Conservation (phyloP, 768 basidiomycete genomes). For the Phlebiopsis flavidoalba region DNA sequence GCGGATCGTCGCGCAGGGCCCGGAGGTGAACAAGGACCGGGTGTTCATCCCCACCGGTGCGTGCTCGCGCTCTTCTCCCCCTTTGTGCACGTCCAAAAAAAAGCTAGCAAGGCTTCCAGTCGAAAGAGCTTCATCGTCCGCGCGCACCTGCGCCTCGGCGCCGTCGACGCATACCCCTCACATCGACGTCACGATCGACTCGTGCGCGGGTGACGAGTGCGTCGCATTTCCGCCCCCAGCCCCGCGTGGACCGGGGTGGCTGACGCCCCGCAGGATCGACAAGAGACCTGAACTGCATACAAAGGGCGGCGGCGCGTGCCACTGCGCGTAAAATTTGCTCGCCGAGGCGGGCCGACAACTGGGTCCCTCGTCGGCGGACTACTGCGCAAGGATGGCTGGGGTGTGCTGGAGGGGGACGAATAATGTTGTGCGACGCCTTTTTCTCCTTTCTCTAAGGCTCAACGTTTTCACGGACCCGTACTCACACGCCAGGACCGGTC, state of each 20-base stretch:
- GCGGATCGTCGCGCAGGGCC: slow-evolving; percentile 81
- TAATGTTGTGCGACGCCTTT: no score
- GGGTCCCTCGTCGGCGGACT: slow-evolving; percentile 92
- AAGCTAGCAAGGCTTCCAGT: slow-evolving; percentile 70
- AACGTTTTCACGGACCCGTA: no score
- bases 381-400: slow-evolving; percentile 95
- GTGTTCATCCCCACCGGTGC: slow-evolving; percentile 87
- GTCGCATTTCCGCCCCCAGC: no score
- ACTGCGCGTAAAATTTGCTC: slow-evolving; percentile 95
- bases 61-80: slow-evolving; percentile 11
- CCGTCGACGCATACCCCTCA: slow-evolving; percentile 83
- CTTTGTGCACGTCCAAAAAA: neutral
- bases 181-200: slow-evolving; percentile 96
- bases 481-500: no score
- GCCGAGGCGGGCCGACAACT: slow-evolving; percentile 94
- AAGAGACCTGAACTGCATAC: slow-evolving; percentile 82
- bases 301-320: slow-evolving; percentile 97
- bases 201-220: slow-evolving; percentile 96
- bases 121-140: slow-evolving; percentile 90
- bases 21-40: slow-evolving; percentile 67
- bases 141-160: slow-evolving; percentile 73
- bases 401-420: no score
- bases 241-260: no score
- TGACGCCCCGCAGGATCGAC: neutral
- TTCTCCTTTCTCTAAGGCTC: no score